These are phyloP conservation scores for Volvox africanus DNA, from an alignment of 139 green algal species.

Conservation along the genomic window DNA sequence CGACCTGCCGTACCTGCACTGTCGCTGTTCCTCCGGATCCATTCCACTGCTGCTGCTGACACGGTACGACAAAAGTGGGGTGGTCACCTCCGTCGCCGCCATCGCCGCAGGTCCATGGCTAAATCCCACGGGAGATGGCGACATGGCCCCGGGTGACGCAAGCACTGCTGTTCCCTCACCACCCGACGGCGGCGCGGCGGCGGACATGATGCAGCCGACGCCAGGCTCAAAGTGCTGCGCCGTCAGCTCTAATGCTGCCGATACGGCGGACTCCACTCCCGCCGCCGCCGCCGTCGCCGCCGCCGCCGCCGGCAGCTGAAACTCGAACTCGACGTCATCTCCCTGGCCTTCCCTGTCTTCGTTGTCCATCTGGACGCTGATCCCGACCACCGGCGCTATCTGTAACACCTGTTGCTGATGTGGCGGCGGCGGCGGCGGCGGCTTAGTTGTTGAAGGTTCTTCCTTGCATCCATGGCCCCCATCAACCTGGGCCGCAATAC, in stretches of 20 bases:
- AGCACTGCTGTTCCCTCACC: neutral
- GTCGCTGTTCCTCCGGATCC: constrained; percentile 1
- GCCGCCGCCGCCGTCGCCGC: neutral
- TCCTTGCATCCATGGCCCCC: neutral
- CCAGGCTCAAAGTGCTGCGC: neutral
- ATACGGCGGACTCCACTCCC: neutral
- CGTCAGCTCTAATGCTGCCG: neutral
- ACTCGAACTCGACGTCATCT: neutral
- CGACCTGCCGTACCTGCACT: constrained; percentile 31
- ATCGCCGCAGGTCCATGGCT: neutral
- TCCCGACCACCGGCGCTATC: too few species aligned
- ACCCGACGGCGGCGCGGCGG: neutral
- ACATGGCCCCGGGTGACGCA: too few species aligned
- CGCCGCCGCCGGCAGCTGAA: neutral
- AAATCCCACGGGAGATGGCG: too few species aligned
- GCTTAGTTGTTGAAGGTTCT: neutral
- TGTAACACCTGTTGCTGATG: too few species aligned
- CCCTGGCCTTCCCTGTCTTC: neutral
- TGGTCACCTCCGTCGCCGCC: neutral
- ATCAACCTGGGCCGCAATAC: neutral
- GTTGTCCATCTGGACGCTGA: too few species aligned
- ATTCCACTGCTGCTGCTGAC: neutral
- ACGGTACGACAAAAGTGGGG: neutral
- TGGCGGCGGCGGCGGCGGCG: too few species aligned
- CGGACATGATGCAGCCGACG: too few species aligned